Base-by-base conservation (phyloP, 2,329 filamentous ascomycete genomes). In the Pyrenochaeta sp. region DNA sequence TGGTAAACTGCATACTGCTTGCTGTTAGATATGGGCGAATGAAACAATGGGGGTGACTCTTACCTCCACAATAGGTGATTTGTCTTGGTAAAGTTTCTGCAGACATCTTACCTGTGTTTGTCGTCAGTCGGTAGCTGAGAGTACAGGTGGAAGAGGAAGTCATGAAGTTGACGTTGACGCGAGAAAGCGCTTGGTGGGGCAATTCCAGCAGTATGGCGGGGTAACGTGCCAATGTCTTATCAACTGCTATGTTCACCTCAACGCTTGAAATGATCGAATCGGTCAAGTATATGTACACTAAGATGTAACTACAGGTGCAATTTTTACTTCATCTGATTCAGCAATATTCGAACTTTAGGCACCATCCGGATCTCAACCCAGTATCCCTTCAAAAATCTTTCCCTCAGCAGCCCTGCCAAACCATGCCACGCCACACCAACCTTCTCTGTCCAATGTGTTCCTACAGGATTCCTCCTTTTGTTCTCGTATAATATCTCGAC, bases 11-110 rank as follows among this genome's bases (percentile, higher is more conserved):
- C 87, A 89, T 57, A 89, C 86, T 87, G 68, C 40, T 14, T 40
- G 10, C 20, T 44, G 58, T 75, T 66, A 75, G 66, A 52, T 31
- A 36, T 39, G 15, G 47, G 12, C 23, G 29, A 14, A 7, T 20
- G 15, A 32, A 18, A 40, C 23, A n/a, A 29, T 10, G 29, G 17
- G 23, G 6, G 15, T 17, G 20, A 21, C n/a, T 32, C 80, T 69
- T 69, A 85, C 84, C 81, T 77, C 84, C 86, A 72, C 86, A 89
- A 71, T 89, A 88, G 47, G 83, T 71, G 55, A 88, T 77, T 45
- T 82, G 77, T 65, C 82, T 81, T n/a, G 85, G 72, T 54, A 66
- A 63, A 44, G 64, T 58, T 20, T 81, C 68, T 77, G 80, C 47
- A 23, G 66, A 62, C 69, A 72, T 72, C 42, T 23, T 56, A 46